Evolutionary conservation across 768 basidiomycete species (phyloP).

Genomic region (Tulasnella sp.): DNA sequence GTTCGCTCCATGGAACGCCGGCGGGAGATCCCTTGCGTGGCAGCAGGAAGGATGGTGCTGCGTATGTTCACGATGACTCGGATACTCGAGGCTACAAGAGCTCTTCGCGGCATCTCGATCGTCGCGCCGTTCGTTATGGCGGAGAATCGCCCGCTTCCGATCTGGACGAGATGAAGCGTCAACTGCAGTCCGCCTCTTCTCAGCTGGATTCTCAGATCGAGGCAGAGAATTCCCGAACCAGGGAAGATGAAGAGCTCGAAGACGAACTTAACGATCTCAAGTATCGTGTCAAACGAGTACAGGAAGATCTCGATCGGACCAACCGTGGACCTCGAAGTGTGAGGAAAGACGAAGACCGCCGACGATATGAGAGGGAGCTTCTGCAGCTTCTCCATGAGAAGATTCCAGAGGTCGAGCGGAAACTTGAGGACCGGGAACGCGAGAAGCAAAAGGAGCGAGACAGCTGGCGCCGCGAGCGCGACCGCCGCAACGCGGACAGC

Average conservation of each 20-base stretch:
- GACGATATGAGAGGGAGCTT: conserved; percentile 86
- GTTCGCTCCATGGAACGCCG: conserved; percentile 61
- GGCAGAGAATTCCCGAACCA: conserved; percentile 62
- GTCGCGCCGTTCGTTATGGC: conserved; percentile 71
- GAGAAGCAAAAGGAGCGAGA: conserved; percentile 76
- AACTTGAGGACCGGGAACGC: conserved; percentile 77
- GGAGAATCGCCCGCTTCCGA: conserved; percentile 71
- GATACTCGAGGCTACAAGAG: conserved; percentile 78
- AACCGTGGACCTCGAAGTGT: conserved; percentile 70
- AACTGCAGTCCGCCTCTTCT: conserved; percentile 74
- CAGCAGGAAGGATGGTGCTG: conserved; percentile 81
- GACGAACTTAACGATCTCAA: conserved; percentile 85
- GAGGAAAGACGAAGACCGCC: conserved; percentile 81
- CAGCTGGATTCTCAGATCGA: conserved; percentile 76
- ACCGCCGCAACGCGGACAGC: conserved; percentile 75
- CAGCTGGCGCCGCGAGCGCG: conserved; percentile 76
- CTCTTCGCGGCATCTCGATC: conserved; percentile 80
- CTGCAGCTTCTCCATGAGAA: conserved; percentile 85
- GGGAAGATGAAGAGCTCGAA: conserved; percentile 89
- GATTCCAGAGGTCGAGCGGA: conserved; percentile 86
- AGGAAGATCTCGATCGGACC: conserved; percentile 90
- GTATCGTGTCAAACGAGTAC: conserved; percentile 81
- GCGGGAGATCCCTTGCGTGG: conserved; percentile 53
- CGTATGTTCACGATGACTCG: conserved; percentile 78
- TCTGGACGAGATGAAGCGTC: conserved; percentile 83